Evolutionary conservation across 2,329 filamentous ascomycete genomes (phyloP).

Genomic region (Metarhizium humberi): DNA sequence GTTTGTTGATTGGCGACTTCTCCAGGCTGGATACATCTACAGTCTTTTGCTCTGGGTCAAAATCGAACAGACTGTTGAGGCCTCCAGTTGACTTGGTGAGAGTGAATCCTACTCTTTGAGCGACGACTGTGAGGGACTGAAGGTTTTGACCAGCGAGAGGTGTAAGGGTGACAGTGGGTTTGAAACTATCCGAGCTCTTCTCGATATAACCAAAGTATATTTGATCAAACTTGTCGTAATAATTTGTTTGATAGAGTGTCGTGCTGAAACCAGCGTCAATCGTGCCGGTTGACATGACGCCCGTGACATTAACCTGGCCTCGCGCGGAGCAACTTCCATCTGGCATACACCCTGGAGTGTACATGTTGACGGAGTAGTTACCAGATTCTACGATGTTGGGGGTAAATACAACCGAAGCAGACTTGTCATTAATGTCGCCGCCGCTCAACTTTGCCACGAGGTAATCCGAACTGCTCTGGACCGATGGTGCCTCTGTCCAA

Average conservation of each 20-base stretch:
- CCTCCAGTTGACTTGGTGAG: constrained; percentile 66
- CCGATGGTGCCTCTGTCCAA: constrained; percentile 62
- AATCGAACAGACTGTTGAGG: constrained; percentile 86
- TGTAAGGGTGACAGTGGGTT: constrained; percentile 68
- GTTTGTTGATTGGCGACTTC: constrained; percentile 65
- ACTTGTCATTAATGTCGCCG: constrained; percentile 43
- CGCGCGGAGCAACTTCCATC: constrained; percentile 69
- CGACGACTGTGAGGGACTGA: constrained; percentile 67
- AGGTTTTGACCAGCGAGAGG: constrained; percentile 56
- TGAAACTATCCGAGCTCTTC: constrained; percentile 61
- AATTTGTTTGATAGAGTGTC: constrained; percentile 79
- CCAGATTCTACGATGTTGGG: constrained; percentile 84
- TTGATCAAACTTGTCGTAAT: constrained; percentile 93
- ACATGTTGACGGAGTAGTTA: constrained; percentile 84
- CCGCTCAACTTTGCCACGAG: constrained; percentile 56
- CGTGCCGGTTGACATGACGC: constrained; percentile 49
- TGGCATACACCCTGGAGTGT: constrained; percentile 81
- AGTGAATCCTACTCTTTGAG: constrained; percentile 74
- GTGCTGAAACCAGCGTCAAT: constrained; percentile 42
- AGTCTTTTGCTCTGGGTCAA: constrained; percentile 49
- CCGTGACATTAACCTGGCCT: constrained; percentile 75
- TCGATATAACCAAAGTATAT: constrained; percentile 84
- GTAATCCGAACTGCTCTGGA: constrained; percentile 65
- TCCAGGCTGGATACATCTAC: constrained; percentile 55
- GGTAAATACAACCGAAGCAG: constrained; percentile 64